A percentile compares a stretch with the other conserved stretches of the same genome.
Evolutionary conservation across 306 rosid species (phyloP).

Genomic region (Albizia julibrissin): DNA sequence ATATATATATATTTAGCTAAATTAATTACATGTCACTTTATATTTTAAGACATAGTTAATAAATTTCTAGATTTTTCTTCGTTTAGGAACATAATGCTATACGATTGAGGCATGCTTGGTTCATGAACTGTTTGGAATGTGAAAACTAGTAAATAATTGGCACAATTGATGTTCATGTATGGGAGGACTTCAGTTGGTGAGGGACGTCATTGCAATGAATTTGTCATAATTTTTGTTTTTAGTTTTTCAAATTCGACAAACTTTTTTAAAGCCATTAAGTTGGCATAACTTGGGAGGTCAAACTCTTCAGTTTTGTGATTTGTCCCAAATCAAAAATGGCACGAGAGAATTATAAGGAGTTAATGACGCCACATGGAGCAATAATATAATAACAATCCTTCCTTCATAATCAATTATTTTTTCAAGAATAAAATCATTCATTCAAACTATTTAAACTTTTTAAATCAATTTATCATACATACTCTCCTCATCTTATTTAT

Average conservation of each 20-base stretch:
- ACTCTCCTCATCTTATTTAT: too few relatives aligned
- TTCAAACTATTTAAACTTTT: background rate
- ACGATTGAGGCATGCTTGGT: background rate
- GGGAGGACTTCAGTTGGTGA: background rate
- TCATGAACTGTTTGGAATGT: background rate
- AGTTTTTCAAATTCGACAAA: background rate
- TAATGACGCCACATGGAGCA: background rate
- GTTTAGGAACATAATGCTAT: too few relatives aligned
- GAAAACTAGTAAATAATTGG: too few relatives aligned
- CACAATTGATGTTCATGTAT: background rate
- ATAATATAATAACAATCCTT: background rate
- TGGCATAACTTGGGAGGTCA: conserved; percentile 1
- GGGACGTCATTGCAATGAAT: background rate
- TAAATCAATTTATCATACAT: too few relatives aligned
- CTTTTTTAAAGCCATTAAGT: background rate
- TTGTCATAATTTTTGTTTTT: background rate
- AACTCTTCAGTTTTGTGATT: background rate
- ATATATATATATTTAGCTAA: too few relatives aligned
- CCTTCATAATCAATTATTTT: background rate
- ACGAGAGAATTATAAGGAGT: background rate
- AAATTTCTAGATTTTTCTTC: too few relatives aligned
- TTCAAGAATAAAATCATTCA: background rate
- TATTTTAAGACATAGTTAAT: too few relatives aligned
- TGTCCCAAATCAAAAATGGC: background rate
- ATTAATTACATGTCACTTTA: too few relatives aligned